These are phyloP conservation scores for Coemansia sp. DNA, from an alignment of 192 early-diverging fungal species.

Conservation along the genomic window DNA sequence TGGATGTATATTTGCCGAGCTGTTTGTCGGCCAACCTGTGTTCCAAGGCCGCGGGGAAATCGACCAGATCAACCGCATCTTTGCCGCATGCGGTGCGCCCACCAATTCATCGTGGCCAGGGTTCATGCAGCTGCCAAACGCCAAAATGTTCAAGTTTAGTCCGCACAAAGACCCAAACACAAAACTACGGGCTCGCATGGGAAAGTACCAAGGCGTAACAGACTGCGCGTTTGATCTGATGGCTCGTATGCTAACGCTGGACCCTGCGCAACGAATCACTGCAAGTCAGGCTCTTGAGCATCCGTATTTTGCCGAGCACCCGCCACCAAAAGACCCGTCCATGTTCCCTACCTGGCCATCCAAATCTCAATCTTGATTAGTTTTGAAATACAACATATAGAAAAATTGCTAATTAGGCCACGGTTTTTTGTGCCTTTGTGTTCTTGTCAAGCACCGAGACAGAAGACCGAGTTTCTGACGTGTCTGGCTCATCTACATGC, in stretches of 20 bases:
- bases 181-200: constrained; percentile 48
- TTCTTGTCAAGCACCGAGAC: neutral
- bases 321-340: constrained; percentile 86
- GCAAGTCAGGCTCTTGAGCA: constrained; percentile 89
- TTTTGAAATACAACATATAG: neutral
- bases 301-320: constrained; percentile 84
- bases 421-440: neutral
- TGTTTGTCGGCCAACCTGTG: constrained; percentile 81
- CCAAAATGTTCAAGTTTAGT: constrained; percentile 72
- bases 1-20: constrained; percentile 96
- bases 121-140: constrained; percentile 63
- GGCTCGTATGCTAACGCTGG: constrained; percentile 70
- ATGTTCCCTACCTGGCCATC: constrained; percentile 95
- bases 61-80: constrained; percentile 80
- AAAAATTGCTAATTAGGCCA: neutral
- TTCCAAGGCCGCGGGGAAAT: constrained; percentile 78
- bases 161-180: constrained; percentile 39
- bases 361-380: constrained; percentile 30
- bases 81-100: constrained; percentile 86
- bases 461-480: neutral
- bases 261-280: constrained; percentile 84
- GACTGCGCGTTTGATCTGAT: constrained; percentile 80
- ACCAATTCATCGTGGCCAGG: constrained; percentile 74
- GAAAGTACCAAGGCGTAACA: constrained; percentile 57
- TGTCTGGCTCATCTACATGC: neutral